Conservation (phyloP, 208 protist genomes). For the Acanthamoeba culbertsoni region DNA sequence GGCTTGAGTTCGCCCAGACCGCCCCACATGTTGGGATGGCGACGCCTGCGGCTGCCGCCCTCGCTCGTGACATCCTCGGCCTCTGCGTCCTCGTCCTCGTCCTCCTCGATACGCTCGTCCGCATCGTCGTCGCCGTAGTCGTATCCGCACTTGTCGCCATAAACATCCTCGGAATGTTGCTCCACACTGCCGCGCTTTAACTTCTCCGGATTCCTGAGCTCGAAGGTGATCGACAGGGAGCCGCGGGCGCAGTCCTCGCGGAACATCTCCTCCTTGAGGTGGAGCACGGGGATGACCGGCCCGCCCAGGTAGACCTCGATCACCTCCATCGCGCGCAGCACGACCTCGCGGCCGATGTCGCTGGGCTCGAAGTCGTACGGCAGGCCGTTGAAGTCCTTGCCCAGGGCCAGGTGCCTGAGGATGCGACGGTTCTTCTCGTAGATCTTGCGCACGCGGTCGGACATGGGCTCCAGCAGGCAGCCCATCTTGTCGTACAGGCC, state of each 20-base stretch:
- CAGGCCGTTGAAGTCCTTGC: conserved; percentile 44
- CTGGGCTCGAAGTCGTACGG: conserved; percentile 54
- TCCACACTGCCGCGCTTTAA: background rate
- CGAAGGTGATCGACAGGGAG: conserved; percentile 27
- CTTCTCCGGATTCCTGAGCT: conserved; percentile 35
- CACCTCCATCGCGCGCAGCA: conserved; percentile 26
- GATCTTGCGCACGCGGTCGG: conserved; percentile 25
- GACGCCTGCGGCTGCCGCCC: background rate
- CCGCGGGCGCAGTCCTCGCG: conserved; percentile 45
- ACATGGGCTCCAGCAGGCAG: background rate
- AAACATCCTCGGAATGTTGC: background rate
- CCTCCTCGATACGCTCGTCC: background rate
- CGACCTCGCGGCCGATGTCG: conserved; percentile 42
- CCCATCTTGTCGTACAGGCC: conserved; percentile 11
- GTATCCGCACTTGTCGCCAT: background rate
- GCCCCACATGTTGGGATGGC: background rate
- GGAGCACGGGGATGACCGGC: conserved; percentile 29
- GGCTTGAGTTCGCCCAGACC: background rate
- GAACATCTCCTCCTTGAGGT: conserved; percentile 61
- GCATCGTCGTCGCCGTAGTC: background rate
- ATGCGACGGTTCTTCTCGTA: conserved; percentile 58
- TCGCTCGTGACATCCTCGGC: too few species aligned
- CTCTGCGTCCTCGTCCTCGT: too few species aligned
- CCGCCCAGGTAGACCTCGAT: conserved; percentile 51
- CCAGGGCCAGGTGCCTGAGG: conserved; percentile 29